Conservation (phyloP, 2,329 filamentous ascomycete species). For the Scolecobasidium constrictum region DNA sequence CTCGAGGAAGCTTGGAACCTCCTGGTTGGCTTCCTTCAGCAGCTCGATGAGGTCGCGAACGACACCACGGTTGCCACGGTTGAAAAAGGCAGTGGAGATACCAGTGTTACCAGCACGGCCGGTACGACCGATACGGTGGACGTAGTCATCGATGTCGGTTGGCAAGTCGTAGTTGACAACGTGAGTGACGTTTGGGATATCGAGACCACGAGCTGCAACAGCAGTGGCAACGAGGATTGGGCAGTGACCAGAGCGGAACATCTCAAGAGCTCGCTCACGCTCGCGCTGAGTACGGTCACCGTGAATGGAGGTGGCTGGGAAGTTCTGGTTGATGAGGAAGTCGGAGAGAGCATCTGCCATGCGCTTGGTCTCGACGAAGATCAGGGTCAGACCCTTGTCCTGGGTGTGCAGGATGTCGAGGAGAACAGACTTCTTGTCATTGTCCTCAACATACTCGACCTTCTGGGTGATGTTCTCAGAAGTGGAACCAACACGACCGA, state of each 20-base stretch:
- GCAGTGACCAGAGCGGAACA: conserved; percentile 92
- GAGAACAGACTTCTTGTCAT: conserved; percentile 94
- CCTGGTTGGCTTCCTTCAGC: conserved; percentile 97
- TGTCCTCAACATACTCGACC: conserved; percentile 93
- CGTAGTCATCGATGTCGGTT: conserved; percentile 96
- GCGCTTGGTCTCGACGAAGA: conserved; percentile 99
- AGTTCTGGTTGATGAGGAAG: conserved; percentile 96
- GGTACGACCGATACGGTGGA: conserved; percentile 98
- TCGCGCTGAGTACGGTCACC: conserved; percentile 97
- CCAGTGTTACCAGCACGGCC: conserved; percentile 98
- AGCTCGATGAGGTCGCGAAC: conserved; percentile 95
- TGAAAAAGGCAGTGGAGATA: conserved; percentile 98
- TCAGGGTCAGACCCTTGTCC: conserved; percentile 77
- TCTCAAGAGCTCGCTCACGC: conserved; percentile 93
- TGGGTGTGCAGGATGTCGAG: conserved; percentile 96
- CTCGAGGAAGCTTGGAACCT: conserved; percentile 88
- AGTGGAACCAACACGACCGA: conserved; percentile 95
- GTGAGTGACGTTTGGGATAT: conserved; percentile 94
- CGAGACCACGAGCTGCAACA: conserved; percentile 77
- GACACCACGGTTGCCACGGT: conserved; percentile 96
- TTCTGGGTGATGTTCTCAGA: conserved; percentile 99
- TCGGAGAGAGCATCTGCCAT: conserved; percentile 98
- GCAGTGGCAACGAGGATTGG: conserved; percentile 95
- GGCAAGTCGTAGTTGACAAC: conserved; percentile 99
- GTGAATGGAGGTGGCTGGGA: conserved; percentile 97